Percentiles rank a stretch among this genome's conserved stretches.
Conservation (phyloP, 768 basidiomycete genomes). For the Hygrophorus pudorinus region DNA sequence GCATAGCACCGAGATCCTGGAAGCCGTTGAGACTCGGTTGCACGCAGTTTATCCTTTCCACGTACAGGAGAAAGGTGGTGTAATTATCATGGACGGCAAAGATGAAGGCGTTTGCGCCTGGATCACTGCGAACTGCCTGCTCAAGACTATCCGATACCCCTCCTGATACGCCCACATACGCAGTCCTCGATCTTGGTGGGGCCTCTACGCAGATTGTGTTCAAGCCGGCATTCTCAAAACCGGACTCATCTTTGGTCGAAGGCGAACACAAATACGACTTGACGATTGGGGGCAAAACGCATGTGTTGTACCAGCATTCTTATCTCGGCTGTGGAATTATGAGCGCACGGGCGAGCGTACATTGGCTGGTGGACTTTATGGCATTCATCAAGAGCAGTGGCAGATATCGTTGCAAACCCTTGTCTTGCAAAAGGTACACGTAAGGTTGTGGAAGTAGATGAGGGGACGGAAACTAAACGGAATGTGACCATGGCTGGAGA, state of each 20-base stretch:
- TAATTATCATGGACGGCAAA: slow-evolving; percentile 87
- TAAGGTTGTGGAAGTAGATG: slow-evolving; percentile 53
- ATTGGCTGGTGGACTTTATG: slow-evolving; percentile 88
- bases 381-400: slow-evolving; percentile 17
- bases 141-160: slow-evolving; percentile 57
- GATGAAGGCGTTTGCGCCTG: slow-evolving; percentile 99
- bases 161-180: slow-evolving; percentile 48
- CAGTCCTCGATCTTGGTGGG: slow-evolving; percentile 93
- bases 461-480: slow-evolving; percentile 25
- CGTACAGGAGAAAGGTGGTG: slow-evolving; percentile 36
- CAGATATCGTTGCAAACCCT: slow-evolving; percentile 51
- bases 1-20: slow-evolving; percentile 62
- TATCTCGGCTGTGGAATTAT: slow-evolving; percentile 96
- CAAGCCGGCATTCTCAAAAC: slow-evolving; percentile 52
- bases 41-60: slow-evolving; percentile 57
- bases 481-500: slow-evolving; percentile 84
- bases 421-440: slow-evolving; percentile 66
- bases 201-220: slow-evolving; percentile 98
- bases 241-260: slow-evolving; percentile 38
- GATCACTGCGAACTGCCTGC: slow-evolving; percentile 94
- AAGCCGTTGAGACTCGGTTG: slow-evolving; percentile 57
- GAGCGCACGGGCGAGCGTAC: slow-evolving; percentile 75
- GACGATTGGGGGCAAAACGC: slow-evolving; percentile 55
- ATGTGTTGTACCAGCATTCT: slow-evolving; percentile 92
- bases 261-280: slow-evolving; percentile 92